Conservation (phyloP, 805 yeast species). For the Teunomyces atbi region DNA sequence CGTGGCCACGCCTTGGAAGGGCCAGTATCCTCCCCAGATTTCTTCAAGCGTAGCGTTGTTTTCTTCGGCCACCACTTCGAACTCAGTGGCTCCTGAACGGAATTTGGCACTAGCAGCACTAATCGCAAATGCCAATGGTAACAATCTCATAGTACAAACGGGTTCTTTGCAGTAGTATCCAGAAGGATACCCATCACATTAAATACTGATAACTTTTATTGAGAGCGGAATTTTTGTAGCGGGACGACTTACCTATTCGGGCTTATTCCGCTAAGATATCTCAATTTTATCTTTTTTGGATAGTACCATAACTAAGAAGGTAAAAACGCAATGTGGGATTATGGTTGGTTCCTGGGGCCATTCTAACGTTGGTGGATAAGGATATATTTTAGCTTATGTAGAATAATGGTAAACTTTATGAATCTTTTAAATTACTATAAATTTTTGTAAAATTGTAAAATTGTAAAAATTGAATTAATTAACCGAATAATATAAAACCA, state of each 20-base stretch:
- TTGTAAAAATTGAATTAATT: too few relatives aligned
- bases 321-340: too few relatives aligned
- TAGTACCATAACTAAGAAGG: too few relatives aligned
- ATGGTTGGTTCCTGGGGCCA: too few relatives aligned
- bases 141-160: neutral
- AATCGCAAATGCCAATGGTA: neutral
- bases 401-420: too few relatives aligned
- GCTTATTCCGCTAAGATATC: neutral
- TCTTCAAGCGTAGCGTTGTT: slow-evolving; percentile 41
- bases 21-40: slow-evolving; percentile 76
- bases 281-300: too few relatives aligned
- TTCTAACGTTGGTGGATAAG: too few relatives aligned
- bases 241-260: neutral
- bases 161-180: neutral
- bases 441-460: too few relatives aligned
- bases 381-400: too few relatives aligned
- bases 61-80: neutral
- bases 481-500: too few relatives aligned
- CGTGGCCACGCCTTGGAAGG: slow-evolving; percentile 62
- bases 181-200: neutral
- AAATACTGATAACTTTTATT: neutral
- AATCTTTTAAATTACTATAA: too few relatives aligned
- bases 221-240: neutral
- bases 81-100: neutral
- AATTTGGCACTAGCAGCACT: neutral